Percentiles rank a stretch among this genome's conserved stretches.
Conservation (phyloP, 164 flowering plant species). For the Amborella trichopoda region DNA sequence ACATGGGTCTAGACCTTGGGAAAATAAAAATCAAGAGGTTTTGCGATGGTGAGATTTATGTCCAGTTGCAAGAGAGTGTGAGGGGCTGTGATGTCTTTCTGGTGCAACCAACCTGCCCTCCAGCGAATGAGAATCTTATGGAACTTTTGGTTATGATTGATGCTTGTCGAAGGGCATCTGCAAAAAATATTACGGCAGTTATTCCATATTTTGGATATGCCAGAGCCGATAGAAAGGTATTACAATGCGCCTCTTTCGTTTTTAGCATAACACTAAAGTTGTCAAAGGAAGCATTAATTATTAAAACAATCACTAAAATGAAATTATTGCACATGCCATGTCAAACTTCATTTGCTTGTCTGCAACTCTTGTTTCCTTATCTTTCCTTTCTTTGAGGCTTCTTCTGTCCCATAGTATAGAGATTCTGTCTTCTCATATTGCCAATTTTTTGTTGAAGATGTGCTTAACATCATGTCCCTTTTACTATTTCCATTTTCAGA, state of each 20-base stretch:
- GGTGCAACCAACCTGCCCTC: constrained; percentile 89
- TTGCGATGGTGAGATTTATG: constrained; percentile 86
- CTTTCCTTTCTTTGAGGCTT: too few species aligned
- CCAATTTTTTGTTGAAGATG: neutral
- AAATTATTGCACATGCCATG: too few species aligned
- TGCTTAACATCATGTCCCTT: neutral
- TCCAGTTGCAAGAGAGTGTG: constrained; percentile 86
- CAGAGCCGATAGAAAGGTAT: constrained; percentile 87
- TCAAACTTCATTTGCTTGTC: too few species aligned
- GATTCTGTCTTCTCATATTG: too few species aligned
- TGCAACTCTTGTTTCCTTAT: too few species aligned
- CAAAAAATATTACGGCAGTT: constrained; percentile 78
- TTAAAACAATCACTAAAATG: too few species aligned
- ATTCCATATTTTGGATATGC: constrained; percentile 98
- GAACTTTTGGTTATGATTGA: constrained; percentile 87
- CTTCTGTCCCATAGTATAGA: too few species aligned
- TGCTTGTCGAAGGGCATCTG: constrained; percentile 91
- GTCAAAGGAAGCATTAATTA: too few species aligned
- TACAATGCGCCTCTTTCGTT: too few species aligned
- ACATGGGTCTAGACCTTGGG: constrained; percentile 83
- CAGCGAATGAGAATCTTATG: constrained; percentile 84
- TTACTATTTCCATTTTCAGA: constrained; percentile 32
- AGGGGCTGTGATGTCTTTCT: constrained; percentile 85
- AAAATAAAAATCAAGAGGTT: constrained; percentile 61
- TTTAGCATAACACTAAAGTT: too few species aligned